Conservation (phyloP, 805 yeast genomes). For the Monosporozyma yasuniensis region DNA sequence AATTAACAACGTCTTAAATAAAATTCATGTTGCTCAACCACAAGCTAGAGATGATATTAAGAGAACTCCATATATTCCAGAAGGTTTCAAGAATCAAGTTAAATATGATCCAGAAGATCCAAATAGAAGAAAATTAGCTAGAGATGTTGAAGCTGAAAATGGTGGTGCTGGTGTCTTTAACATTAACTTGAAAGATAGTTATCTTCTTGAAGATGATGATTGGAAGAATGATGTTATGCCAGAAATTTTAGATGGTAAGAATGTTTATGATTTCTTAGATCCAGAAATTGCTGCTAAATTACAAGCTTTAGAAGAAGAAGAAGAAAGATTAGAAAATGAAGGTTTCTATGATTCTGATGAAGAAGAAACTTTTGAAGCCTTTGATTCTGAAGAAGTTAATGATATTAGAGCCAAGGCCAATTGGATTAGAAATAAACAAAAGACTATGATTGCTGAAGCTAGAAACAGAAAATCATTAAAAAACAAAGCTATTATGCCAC, state of each 20-base stretch:
- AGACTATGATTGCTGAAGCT: slow-evolving; percentile 82
- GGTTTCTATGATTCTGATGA: slow-evolving; percentile 91
- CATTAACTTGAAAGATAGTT: slow-evolving; percentile 85
- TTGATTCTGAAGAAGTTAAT: slow-evolving; percentile 54
- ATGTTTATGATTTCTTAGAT: slow-evolving; percentile 94
- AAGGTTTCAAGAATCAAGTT: slow-evolving; percentile 46
- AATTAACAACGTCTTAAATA: slow-evolving; percentile 80
- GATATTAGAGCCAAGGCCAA: slow-evolving; percentile 75
- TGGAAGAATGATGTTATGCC: slow-evolving; percentile 99
- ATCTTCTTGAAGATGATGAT: slow-evolving; percentile 86
- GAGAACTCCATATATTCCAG: slow-evolving; percentile 79
- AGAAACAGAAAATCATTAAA: slow-evolving; percentile 79
- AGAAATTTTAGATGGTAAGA: slow-evolving; percentile 89
- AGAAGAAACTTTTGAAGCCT: slow-evolving; percentile 63
- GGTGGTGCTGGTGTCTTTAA: slow-evolving; percentile 99
- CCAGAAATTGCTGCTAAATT: slow-evolving; percentile 90
- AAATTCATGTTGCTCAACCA: slow-evolving; percentile 91
- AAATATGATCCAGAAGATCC: slow-evolving; percentile 78
- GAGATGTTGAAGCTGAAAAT: slow-evolving; percentile 85
- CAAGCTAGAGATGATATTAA: slow-evolving; percentile 76
- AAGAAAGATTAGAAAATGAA: slow-evolving; percentile 83
- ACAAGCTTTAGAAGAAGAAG: slow-evolving; percentile 94
- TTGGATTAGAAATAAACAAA: slow-evolving; percentile 95
- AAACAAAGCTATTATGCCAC: slow-evolving; percentile 81
- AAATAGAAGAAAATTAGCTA: slow-evolving; percentile 67